These are phyloP conservation scores for Phylloporus scabripes DNA, from an alignment of 768 basidiomycete species.

Conservation along the genomic window DNA sequence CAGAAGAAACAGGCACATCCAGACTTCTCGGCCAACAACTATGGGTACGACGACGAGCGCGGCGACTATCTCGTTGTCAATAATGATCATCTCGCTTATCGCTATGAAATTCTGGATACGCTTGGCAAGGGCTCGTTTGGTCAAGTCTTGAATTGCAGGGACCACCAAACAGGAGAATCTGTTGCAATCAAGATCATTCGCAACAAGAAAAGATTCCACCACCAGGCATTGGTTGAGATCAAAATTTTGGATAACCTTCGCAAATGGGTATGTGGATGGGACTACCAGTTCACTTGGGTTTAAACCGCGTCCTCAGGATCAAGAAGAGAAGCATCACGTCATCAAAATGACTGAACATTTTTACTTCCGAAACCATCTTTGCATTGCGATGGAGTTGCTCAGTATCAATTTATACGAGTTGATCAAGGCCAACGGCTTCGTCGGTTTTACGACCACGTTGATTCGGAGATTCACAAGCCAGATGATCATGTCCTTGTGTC, in stretches of 20 bases:
- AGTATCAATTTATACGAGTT: slow-evolving; percentile 99
- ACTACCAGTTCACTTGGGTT: background rate
- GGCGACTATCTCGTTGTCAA: slow-evolving; percentile 92
- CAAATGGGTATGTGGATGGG: slow-evolving; percentile 77
- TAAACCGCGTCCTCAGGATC: slow-evolving; percentile 57
- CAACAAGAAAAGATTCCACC: slow-evolving; percentile 98
- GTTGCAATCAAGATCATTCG: slow-evolving; percentile 99
- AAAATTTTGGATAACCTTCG: slow-evolving; percentile 94
- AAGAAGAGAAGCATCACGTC: slow-evolving; percentile 94
- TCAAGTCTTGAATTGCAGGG: slow-evolving; percentile 92
- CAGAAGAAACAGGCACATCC: slow-evolving; percentile 78
- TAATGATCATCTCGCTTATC: slow-evolving; percentile 91
- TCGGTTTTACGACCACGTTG: slow-evolving; percentile 92
- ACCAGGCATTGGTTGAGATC: slow-evolving; percentile 98
- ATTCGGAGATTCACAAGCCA: slow-evolving; percentile 96
- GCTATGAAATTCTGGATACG: slow-evolving; percentile 91
- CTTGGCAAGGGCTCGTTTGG: slow-evolving; percentile 99
- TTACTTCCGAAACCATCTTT: slow-evolving; percentile 95
- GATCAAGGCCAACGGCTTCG: slow-evolving; percentile 98
- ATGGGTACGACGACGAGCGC: slow-evolving; percentile 96
- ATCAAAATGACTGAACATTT: slow-evolving; percentile 99
- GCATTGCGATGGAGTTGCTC: slow-evolving; percentile 96
- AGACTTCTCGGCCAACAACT: slow-evolving; percentile 76
- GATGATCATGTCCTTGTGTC: slow-evolving; percentile 84
- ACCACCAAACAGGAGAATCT: slow-evolving; percentile 92